Evolutionary conservation across 306 rosid species (phyloP).

Genomic region (Mucuna pruriens): DNA sequence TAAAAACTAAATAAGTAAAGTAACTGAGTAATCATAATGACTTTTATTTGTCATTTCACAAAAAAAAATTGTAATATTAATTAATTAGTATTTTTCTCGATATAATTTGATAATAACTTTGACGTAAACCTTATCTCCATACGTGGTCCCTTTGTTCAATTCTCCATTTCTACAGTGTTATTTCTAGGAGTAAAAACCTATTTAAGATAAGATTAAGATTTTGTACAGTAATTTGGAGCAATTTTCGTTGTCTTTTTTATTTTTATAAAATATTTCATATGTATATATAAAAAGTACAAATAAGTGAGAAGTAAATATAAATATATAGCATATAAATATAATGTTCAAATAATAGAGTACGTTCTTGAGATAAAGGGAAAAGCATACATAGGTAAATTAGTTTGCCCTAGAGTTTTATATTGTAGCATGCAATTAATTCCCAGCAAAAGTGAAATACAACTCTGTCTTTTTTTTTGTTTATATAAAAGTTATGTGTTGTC

Average conservation of each 20-base stretch:
- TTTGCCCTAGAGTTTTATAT: neutral
- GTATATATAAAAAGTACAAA: too few relatives aligned
- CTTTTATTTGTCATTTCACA: too few relatives aligned
- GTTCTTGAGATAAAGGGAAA: too few relatives aligned
- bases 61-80: too few relatives aligned
- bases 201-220: neutral
- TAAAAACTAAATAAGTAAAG: neutral
- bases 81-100: too few relatives aligned
- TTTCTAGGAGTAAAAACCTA: neutral
- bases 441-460: neutral
- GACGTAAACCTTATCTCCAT: neutral
- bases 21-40: too few relatives aligned
- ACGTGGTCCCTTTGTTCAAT: neutral
- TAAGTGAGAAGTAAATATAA: neutral
- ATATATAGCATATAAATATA: neutral
- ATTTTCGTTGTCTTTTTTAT: too few relatives aligned
- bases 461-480: neutral
- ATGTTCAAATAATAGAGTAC: neutral
- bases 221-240: too few relatives aligned
- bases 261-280: too few relatives aligned
- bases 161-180: neutral
- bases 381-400: neutral
- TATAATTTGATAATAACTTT: too few relatives aligned
- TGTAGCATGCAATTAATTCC: neutral
- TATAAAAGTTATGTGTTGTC: conserved; percentile 9